These are phyloP conservation scores for Colletotrichum karsti DNA, from an alignment of 2,329 filamentous ascomycete genomes.

Conservation along the genomic window DNA sequence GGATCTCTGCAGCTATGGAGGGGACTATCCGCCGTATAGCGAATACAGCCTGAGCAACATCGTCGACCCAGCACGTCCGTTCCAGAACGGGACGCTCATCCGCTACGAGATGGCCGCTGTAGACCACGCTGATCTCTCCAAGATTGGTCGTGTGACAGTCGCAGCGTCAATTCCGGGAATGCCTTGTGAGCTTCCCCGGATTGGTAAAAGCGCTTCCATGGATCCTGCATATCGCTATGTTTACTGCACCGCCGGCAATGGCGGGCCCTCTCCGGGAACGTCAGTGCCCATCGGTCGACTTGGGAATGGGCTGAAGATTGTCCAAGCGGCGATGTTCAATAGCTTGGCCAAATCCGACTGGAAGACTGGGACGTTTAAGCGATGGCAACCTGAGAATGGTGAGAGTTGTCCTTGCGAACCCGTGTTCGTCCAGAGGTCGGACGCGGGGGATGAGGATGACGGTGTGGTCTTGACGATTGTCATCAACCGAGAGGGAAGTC, in stretches of 20 bases:
- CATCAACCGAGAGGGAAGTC: constrained; percentile 24
- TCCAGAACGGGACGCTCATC: constrained; percentile 15
- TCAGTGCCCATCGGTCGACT: constrained; percentile 26
- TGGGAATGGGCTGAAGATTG: constrained; percentile 8
- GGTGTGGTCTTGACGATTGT: constrained; percentile 30
- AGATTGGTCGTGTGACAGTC: constrained; percentile 16
- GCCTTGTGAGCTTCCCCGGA: constrained; percentile 29
- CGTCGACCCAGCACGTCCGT: constrained; percentile 7
- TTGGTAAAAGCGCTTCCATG: constrained; percentile 29
- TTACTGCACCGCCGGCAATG: constrained; percentile 29
- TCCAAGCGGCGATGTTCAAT: constrained; percentile 28
- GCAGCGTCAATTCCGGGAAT: constrained; percentile 26
- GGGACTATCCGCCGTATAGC: constrained; percentile 11
- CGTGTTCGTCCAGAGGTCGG: constrained; percentile 29
- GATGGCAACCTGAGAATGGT: constrained; percentile 29
- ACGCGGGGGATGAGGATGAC: constrained; percentile 28
- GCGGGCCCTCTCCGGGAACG: constrained; percentile 25
- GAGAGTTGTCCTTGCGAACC: constrained; percentile 37
- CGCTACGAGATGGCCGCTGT: constrained; percentile 28
- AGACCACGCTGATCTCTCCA: background rate
- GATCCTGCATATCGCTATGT: constrained; percentile 27
- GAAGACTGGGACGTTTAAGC: constrained; percentile 27
- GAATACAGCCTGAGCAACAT: constrained; percentile 43
- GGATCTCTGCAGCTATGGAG: constrained; percentile 31
- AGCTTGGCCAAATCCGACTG: constrained; percentile 31